A percentile compares a stretch with the other conserved stretches of the same genome.
Conservation (phyloP, 2,329 filamentous ascomycete genomes). For the Rhynchosporium graminicola region DNA sequence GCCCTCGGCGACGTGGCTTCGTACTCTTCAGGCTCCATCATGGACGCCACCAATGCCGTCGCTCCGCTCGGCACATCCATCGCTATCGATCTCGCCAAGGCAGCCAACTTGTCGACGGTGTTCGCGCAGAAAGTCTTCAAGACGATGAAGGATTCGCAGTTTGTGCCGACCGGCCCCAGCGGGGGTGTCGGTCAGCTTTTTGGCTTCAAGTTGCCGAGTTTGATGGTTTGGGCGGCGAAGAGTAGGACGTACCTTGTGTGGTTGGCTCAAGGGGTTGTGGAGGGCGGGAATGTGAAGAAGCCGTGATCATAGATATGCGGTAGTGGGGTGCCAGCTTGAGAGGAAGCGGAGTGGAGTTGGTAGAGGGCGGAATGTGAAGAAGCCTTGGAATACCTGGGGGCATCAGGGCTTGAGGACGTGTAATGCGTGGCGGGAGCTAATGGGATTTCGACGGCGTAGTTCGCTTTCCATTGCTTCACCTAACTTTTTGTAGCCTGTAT, state of each 20-base stretch:
- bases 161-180: conserved; percentile 44
- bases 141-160: conserved; percentile 40
- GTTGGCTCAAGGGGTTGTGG: conserved; percentile 33
- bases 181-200: conserved; percentile 43
- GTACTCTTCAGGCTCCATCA: conserved; percentile 45
- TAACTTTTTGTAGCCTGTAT: neutral
- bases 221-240: conserved; percentile 43
- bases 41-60: conserved; percentile 44
- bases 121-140: conserved; percentile 36
- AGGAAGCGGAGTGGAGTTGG: too few species aligned
- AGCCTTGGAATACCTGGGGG: too few species aligned
- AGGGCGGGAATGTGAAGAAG: conserved; percentile 18
- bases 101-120: conserved; percentile 11
- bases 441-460: neutral
- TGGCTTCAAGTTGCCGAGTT: conserved; percentile 43
- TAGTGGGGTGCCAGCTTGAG: too few species aligned
- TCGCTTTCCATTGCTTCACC: neutral
- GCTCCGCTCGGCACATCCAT: conserved; percentile 48
- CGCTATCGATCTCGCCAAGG: conserved; percentile 46
- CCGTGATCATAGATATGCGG: too few species aligned
- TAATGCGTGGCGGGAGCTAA: neutral
- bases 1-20: conserved; percentile 49
- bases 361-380: too few species aligned
- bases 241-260: conserved; percentile 41
- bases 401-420: too few species aligned